Percentiles rank a stretch among this genome's conserved stretches.
phyloP scores from a whole-genome alignment of 768 basidiomycete species.

The Lentinula raphanica region DNA sequence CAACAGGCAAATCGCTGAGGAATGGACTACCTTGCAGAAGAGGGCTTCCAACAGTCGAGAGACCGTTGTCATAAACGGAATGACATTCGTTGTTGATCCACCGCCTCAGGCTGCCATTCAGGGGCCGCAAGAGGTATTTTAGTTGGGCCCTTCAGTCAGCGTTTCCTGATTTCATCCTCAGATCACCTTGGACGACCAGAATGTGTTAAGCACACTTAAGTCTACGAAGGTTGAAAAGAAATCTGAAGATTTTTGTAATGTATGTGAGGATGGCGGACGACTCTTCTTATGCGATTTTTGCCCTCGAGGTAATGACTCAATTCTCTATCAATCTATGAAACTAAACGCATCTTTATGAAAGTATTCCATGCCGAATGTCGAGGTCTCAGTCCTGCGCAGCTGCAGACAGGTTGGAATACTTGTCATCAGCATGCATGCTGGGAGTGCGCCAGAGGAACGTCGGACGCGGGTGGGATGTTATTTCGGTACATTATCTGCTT shows the following conservation, averaged over 20 bases:
- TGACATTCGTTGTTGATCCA: conserved; percentile 23
- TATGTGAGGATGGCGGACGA: conserved; percentile 56
- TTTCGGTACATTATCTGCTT: conserved; percentile 37
- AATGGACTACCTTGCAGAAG: conserved; percentile 44
- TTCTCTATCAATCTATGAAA: not conserved
- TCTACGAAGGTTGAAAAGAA: conserved; percentile 21
- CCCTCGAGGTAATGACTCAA: conserved; percentile 45
- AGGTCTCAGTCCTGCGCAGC: conserved; percentile 28
- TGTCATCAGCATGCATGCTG: conserved; percentile 52
- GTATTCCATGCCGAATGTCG: conserved; percentile 52
- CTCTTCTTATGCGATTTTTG: conserved; percentile 43
- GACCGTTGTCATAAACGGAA: conserved; percentile 27
- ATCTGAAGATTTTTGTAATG: conserved; percentile 54
- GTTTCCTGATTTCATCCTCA: not conserved
- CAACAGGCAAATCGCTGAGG: conserved; percentile 37
- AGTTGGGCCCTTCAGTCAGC: not conserved
- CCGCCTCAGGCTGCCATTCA: conserved; percentile 13
- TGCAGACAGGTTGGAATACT: conserved; percentile 18
- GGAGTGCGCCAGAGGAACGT: conserved; percentile 37
- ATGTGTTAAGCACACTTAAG: not conserved
- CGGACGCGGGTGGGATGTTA: conserved; percentile 50
- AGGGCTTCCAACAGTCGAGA: conserved; percentile 33
- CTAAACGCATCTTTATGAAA: conserved; percentile 12
- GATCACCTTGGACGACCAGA: not conserved
- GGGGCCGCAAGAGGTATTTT: not conserved